These are phyloP conservation scores for Rasamsonia emersonii DNA, from an alignment of 2,329 filamentous ascomycete genomes.

Conservation along the genomic window DNA sequence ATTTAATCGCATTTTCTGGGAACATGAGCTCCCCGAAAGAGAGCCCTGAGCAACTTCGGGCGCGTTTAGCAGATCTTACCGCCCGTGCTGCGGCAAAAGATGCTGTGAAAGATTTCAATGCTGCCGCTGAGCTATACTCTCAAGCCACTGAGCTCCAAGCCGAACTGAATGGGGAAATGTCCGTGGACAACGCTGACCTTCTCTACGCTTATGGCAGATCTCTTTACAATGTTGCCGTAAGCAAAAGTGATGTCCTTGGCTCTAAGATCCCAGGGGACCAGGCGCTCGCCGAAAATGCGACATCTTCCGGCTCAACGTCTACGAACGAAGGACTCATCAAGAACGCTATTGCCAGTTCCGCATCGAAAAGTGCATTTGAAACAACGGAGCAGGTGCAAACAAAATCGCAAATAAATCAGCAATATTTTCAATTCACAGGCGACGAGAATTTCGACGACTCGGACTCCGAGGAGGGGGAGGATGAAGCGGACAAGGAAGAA, in stretches of 20 bases:
- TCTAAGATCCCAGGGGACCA: conserved; percentile 59
- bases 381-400: conserved; percentile 10
- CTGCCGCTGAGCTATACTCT: conserved; percentile 80
- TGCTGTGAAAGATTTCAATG: conserved; percentile 77
- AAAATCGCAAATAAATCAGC: conserved; percentile 36
- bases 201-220: conserved; percentile 91
- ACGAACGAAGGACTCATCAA: conserved; percentile 16
- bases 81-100: conserved; percentile 78
- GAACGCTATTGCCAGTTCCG: conserved; percentile 17
- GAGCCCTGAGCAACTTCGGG: conserved; percentile 36
- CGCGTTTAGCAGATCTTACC: conserved; percentile 67
- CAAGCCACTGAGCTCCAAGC: conserved; percentile 84
- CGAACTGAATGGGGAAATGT: conserved; percentile 85
- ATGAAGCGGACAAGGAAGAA: conserved; percentile 46
- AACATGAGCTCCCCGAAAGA: conserved; percentile 12
- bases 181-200: conserved; percentile 81
- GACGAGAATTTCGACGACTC: conserved; percentile 88
- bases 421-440: conserved; percentile 83
- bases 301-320: conserved; percentile 16
- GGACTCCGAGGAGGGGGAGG: conserved; percentile 46
- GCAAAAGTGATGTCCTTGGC: conserved; percentile 89
- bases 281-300: conserved; percentile 36
- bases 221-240: conserved; percentile 86
- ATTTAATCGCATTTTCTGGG: too few relatives aligned
- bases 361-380: conserved; percentile 11